Evolutionary conservation across 306 rosid species (phyloP).

Genomic region (Psophocarpus tetragonolobus): DNA sequence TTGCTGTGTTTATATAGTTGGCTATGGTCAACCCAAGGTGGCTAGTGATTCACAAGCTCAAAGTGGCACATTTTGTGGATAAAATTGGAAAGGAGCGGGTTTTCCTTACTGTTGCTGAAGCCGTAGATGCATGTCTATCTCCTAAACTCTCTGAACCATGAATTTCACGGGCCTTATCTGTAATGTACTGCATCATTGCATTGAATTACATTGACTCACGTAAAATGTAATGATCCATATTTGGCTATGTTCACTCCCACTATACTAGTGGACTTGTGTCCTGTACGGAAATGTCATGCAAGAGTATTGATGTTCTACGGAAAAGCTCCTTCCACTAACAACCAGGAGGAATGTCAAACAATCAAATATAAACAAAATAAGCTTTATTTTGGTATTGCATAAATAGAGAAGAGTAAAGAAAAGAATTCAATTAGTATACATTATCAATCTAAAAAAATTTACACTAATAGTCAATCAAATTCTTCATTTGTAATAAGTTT

Average conservation of each 20-base stretch:
- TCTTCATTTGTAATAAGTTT: too few species aligned
- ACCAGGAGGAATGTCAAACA: not conserved
- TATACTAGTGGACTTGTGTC: not conserved
- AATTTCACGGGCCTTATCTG: not conserved
- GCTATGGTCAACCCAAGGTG: constrained; percentile 76
- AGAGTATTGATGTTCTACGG: not conserved
- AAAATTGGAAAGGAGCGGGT: constrained; percentile 69
- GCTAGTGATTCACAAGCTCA: constrained; percentile 82
- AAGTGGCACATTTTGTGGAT: constrained; percentile 67
- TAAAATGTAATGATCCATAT: not conserved
- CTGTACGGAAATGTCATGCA: not conserved
- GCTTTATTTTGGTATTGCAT: not conserved
- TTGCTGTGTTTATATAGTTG: constrained; percentile 51
- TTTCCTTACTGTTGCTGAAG: constrained; percentile 71
- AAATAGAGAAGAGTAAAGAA: not conserved
- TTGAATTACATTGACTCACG: not conserved
- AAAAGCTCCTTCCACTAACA: not conserved
- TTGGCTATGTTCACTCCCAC: not conserved
- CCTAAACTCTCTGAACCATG: constrained; percentile 40
- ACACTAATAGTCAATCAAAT: too few species aligned
- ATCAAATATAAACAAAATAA: not conserved
- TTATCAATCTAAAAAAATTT: too few species aligned
- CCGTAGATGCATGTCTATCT: constrained; percentile 62
- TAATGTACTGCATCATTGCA: not conserved
- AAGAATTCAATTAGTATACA: too few species aligned